Evolutionary conservation across 2,329 filamentous ascomycete species (phyloP), one percentile per base, ranked within the genome.

Genomic region (Fusarium succisae): DNA sequence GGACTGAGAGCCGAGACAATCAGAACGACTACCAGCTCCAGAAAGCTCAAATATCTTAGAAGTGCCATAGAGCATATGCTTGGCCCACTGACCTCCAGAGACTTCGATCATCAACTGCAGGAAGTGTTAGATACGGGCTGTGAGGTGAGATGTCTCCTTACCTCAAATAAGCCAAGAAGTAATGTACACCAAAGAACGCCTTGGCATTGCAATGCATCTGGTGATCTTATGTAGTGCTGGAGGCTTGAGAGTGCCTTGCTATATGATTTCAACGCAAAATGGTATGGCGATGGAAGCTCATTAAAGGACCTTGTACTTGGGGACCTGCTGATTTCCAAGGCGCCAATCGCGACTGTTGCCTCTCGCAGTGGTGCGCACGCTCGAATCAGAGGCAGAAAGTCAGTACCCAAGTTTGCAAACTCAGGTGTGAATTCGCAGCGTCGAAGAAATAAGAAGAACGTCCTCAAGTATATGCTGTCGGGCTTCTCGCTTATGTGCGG

Each of bases 41-140:
- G 53, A 44, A 0, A 70, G 35, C 24, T 79, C 69, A 20, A 81
- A 45, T 22, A 81, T 60, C 15, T 45, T 75, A 0, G 72, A 73
- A 11, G 75, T 78, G 15, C 79, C 79, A 41, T 76, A 76, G 1
- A 78, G 24, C 78, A 81, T 79, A 14, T 81, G 79, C 13, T 65
- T 78, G 4, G 70, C 68, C 78, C 78, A 81, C 20, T 67, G 62
- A 1, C 78, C 76, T 10, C 72, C 76, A 6, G 75, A 76, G 1
- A 72, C 50, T 26, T 80, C 73, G 1, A 79, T 70, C 61, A 80
- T 77, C 2, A 81, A 63, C 79, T 81, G 8, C 5, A 1, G 1
- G 7, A 11, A 11, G 18, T 1, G 0, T 79, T 26, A 76, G n/a
- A 48, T 48, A 28, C 26, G 20, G 5, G 20, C 26, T 48, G 22